A percentile compares a stretch with the other conserved stretches of the same genome.
Conservation (phyloP, 257 asterid species). For the Sherardia arvensis region DNA sequence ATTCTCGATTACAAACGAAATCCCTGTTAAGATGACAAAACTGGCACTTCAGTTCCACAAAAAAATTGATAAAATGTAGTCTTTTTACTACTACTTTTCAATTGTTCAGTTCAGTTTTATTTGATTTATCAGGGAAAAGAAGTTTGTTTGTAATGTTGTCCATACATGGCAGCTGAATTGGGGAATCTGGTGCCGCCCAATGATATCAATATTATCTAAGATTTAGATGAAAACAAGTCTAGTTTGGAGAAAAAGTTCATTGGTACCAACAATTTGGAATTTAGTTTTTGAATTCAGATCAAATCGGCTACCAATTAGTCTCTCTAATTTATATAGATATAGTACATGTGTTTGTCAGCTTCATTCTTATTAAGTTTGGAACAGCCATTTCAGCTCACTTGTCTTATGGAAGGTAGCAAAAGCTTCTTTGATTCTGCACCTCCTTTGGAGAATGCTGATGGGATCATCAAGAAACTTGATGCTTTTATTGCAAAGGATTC, state of each 20-base stretch:
- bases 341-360: too few relatives aligned
- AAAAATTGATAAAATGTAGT: background rate
- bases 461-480: slow-evolving; percentile 36
- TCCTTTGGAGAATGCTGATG: slow-evolving; percentile 51
- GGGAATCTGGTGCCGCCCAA: background rate
- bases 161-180: too few relatives aligned
- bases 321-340: too few relatives aligned
- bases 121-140: too few relatives aligned
- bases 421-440: slow-evolving; percentile 86
- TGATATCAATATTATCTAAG: background rate
- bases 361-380: background rate
- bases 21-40: background rate
- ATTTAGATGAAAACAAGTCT: background rate
- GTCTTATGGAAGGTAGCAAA: slow-evolving; percentile 24
- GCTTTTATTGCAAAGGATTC: slow-evolving; percentile 34
- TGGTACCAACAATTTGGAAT: background rate
- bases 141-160: too few relatives aligned
- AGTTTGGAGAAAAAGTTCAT: background rate
- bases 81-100: background rate
- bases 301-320: background rate
- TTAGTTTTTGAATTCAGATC: background rate
- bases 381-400: background rate
- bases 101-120: background rate
- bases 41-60: background rate
- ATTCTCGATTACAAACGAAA: background rate